Base-by-base conservation (phyloP, 1,284 basidiomycete species). In the Microbotryomycetes sp. region DNA sequence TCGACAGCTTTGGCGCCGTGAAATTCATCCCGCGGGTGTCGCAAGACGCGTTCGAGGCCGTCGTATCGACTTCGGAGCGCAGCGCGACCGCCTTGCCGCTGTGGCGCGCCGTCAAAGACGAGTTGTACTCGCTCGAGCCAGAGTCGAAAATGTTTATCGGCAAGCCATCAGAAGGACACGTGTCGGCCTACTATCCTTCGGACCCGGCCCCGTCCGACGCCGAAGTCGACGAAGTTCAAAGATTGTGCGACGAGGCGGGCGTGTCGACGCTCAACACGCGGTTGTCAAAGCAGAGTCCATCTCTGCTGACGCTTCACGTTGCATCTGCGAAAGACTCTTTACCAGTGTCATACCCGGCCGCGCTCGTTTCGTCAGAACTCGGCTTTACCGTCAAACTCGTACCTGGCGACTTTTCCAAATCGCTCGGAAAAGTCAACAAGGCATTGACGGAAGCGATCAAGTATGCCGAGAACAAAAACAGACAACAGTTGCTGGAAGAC, bases 121-220 rank as follows among this genome's bases (percentile, higher is more conserved):
- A 87, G 70, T 86, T 91, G 54, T 91, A 89, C 72, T 77, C 83
- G 7, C 70, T 79, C 16, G 72, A 75, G 21, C 88, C 89, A 2
- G 84, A 87, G 69, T 72, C 80, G 1, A 81, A 79, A 56, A 79
- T 89, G 55, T 84, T 81, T 72, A 86, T 91, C 65, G 89, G 88
- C 57, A 90, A 91, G 73, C 85, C 84, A 45, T 80, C 77, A 30
- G 78, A 82, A 26, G 88, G 88, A 1, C 87, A 90, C 64, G 71
- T 88, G 53, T 87, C 85, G 29, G 88, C 89, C 72, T 91, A 91
- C 74, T 91, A 91, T 72, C 81, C 85, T 26, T 87, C 87, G 2
- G 80, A 86, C 21, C 61, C 66, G 62, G 73, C 80, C 9, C 83
- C 86, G 28, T 79, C 81, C 18, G 86, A 90, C 66, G 81, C 83